Percentiles rank a stretch among this genome's conserved stretches.
Conservation (phyloP, 192 early-diverging fungal species). For the Coemansia asiatica region DNA sequence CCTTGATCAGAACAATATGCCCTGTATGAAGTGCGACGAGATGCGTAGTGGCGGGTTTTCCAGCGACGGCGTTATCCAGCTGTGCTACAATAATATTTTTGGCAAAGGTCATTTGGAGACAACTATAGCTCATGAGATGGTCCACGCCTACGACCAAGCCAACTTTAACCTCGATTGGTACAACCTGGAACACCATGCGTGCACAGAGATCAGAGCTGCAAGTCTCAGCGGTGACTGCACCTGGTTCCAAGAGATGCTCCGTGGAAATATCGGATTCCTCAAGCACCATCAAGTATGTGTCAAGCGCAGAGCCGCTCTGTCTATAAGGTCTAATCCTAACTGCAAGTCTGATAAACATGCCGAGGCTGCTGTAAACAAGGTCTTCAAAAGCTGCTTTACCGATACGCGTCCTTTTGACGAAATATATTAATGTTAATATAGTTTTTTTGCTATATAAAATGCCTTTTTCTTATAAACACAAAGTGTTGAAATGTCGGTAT, state of each 20-base stretch:
- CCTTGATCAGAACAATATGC: constrained; percentile 60
- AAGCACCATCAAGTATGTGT: constrained; percentile 87
- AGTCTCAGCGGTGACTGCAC: constrained; percentile 78
- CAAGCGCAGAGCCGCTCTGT: constrained; percentile 81
- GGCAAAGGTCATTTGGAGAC: constrained; percentile 84
- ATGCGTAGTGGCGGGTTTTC: constrained; percentile 86
- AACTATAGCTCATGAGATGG: constrained; percentile 92
- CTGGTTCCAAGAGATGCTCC: constrained; percentile 66
- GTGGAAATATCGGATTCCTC: constrained; percentile 66
- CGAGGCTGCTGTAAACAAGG: constrained; percentile 81
- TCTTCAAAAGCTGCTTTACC: constrained; percentile 87
- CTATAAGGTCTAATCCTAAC: constrained; percentile 71
- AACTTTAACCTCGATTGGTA: constrained; percentile 72
- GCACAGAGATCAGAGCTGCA: constrained; percentile 79
- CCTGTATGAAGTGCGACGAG: constrained; percentile 80
- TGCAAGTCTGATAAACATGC: constrained; percentile 75
- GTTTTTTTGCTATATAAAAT: no score
- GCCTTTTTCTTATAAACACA: no score
- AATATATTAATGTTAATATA: constrained; percentile 63
- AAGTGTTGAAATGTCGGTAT: no score
- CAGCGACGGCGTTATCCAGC: constrained; percentile 72
- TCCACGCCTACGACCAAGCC: constrained; percentile 80
- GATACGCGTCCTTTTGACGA: constrained; percentile 97
- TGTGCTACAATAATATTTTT: constrained; percentile 83
- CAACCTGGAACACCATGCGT: constrained; percentile 77